Evolutionary conservation across 805 yeast genomes (phyloP).

Genomic region (Komagataella phaffii): DNA sequence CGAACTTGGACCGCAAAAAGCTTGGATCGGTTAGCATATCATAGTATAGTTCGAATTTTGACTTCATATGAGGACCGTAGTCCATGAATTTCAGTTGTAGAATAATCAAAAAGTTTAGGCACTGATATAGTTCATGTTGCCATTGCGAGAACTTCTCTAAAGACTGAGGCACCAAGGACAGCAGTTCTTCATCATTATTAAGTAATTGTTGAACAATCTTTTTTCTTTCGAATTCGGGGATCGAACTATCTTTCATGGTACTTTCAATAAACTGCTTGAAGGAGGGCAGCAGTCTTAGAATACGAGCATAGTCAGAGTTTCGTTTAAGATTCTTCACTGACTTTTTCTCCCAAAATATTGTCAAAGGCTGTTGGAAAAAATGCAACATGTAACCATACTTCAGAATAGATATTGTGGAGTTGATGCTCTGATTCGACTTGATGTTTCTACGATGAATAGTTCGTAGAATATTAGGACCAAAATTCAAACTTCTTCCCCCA

Average conservation of each 20-base stretch:
- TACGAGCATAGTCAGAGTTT: not conserved
- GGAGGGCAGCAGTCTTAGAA: not conserved
- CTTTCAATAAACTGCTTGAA: not conserved
- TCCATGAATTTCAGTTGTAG: not conserved
- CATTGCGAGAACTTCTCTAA: not conserved
- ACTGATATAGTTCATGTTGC: not conserved
- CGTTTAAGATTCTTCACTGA: not conserved
- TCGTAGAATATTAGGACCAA: not conserved
- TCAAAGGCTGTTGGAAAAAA: constrained; percentile 19
- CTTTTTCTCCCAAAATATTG: constrained; percentile 15
- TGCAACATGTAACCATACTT: constrained; percentile 20
- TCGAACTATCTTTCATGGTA: constrained; percentile 2
- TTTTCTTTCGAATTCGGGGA: constrained; percentile 5
- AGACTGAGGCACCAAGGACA: not conserved
- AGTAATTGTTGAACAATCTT: constrained; percentile 4
- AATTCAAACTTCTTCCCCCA: not conserved
- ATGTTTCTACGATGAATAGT: not conserved
- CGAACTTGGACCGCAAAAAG: not conserved
- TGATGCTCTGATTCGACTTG: not conserved
- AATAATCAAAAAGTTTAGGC: not conserved
- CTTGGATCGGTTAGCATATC: not conserved
- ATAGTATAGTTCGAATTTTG: not conserved
- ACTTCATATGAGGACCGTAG: not conserved
- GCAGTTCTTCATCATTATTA: not conserved
- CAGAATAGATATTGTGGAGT: constrained; percentile 10